Base-by-base conservation (phyloP, 768 basidiomycete genomes). In the Lanmaoa pseudosensibilis region DNA sequence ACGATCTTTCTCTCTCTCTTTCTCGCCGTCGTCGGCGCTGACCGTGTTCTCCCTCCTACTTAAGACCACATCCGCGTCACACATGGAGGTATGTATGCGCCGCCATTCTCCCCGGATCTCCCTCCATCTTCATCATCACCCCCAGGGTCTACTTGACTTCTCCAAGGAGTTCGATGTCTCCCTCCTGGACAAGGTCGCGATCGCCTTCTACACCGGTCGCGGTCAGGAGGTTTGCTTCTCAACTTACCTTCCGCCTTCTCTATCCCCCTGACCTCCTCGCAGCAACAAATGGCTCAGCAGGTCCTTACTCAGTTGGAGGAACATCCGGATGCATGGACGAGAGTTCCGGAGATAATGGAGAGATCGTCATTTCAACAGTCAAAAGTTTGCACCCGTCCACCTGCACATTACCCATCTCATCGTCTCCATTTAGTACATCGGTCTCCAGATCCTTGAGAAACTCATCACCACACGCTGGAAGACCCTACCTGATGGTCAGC, bases 251-350 rank as follows among this genome's bases (percentile, higher is more conserved):
- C 16, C 48, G 46, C 37, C 19, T 19, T 39, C 46, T 16, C 30
- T 30, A 23, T 54, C 36, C 18, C 11, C 8, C 52, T 61, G 27
- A 66, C 61, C 50, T 53, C 53, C 27, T 50, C 48, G 52, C 68
- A 98, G 95, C 95, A 95, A 91, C 89, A 91, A 85, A 73, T 87
- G 71, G 96, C 96, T 16, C 96, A 98, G 75, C 89, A 90, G 71
- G 80, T 93, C 59, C 82, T 99, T 63, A 97, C 96, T 9, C 94
- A 95, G 70, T 88, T 99, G 68, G 94, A 98, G 74, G 97, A 99
- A 58, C 82, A 94, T 72, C 90, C 92, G 18, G 96, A 98, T 57
- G 87, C 95, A 36, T 99, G 97, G 97, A 95, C 94, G 61, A 83
- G 91, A 72, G 97, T 98, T 8, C 97, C 97, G 39, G 89, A 90